phyloP scores from a whole-genome alignment of 2,329 filamentous ascomycete genomes.

The Cladorrhinum sp. region DNA sequence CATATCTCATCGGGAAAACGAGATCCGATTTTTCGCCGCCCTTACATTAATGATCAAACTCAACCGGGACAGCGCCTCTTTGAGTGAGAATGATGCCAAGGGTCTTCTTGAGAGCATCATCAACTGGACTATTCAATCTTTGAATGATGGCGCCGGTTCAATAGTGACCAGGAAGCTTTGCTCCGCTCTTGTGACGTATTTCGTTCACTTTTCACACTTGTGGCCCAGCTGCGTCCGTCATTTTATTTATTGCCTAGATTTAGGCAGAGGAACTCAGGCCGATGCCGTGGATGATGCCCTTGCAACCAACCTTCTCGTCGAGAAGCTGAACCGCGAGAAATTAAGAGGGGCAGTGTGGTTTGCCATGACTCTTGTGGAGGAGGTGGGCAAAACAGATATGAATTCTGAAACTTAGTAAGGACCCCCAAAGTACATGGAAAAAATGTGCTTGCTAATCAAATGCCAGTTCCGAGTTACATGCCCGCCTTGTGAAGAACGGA shows the following conservation, averaged over 20 bases:
- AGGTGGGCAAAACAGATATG: constrained; percentile 65
- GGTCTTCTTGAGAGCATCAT: constrained; percentile 60
- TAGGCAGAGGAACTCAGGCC: constrained; percentile 45
- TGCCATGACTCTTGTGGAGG: constrained; percentile 59
- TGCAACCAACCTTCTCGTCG: constrained; percentile 43
- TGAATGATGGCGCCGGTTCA: constrained; percentile 50
- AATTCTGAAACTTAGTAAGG: constrained; percentile 56
- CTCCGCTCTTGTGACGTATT: constrained; percentile 73
- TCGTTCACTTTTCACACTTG: constrained; percentile 64
- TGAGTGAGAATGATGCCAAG: constrained; percentile 56
- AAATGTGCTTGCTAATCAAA: constrained; percentile 8
- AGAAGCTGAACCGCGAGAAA: constrained; percentile 47
- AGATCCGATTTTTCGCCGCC: constrained; percentile 88
- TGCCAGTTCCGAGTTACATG: constrained; percentile 38
- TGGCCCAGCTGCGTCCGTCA: constrained; percentile 67
- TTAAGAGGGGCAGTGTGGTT: constrained; percentile 64
- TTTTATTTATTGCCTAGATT: constrained; percentile 57
- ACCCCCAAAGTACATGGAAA: constrained; percentile 31
- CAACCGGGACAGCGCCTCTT: constrained; percentile 68
- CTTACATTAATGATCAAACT: constrained; percentile 92
- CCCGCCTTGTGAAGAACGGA: constrained; percentile 40
- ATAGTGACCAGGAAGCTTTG: constrained; percentile 72
- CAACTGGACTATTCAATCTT: constrained; percentile 58
- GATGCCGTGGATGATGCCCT: constrained; percentile 44
- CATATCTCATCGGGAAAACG: constrained; percentile 64